Evolutionary conservation across 2,329 filamentous ascomycete species (phyloP), one percentile per base, ranked within the genome.

Genomic region (Exophiala bonariae): DNA sequence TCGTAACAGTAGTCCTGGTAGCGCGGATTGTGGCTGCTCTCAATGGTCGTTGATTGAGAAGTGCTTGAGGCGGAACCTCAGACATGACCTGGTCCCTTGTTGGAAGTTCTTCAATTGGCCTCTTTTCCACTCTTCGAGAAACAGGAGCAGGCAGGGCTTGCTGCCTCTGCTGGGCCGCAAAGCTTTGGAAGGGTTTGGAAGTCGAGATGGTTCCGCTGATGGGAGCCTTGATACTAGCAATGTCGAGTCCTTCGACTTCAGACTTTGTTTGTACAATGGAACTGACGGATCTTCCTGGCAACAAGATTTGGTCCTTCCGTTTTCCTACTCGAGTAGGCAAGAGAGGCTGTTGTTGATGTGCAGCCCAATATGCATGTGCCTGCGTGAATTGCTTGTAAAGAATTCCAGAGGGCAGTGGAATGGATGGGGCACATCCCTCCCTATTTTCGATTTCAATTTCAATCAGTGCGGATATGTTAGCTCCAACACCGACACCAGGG

Each of bases 391-490:
- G 71, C 52, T 61, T 66, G 58, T 76, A 76, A 7, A 76, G 68
- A 32, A 68, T 65, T 45, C 74, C 71, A 16, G 62, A 55, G 0
- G 73, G 70, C 17, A 76, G 54, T 4, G 73, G 73, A 36, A 76
- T 68, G 2, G 69, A 51, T 1, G 73, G 73, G 35, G 70, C 68
- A 37, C 72, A 63, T 3, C 71, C 70, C 45, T 65, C 66, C 11
- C 69, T 63, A 52, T 76, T 72, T 55, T 76, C 73, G 0, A 62
- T 60, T 26, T 69, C 60, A 43, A 73, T 74, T 56, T 76, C 72
- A 14, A 72, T 66, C 52, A 68, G 71, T 0, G 72, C 66, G 13
- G 73, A 72, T 44, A 74, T 72, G 1, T 67, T 66, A 32, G 67
- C 67, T 39, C 72, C 71, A 44, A 66, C 67, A n/a, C 73, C 73